Percentiles rank a stretch among this genome's conserved stretches.
Evolutionary conservation across 495 filamentous ascomycete species (phyloP).

Genomic region (Margaritispora aquatica): DNA sequence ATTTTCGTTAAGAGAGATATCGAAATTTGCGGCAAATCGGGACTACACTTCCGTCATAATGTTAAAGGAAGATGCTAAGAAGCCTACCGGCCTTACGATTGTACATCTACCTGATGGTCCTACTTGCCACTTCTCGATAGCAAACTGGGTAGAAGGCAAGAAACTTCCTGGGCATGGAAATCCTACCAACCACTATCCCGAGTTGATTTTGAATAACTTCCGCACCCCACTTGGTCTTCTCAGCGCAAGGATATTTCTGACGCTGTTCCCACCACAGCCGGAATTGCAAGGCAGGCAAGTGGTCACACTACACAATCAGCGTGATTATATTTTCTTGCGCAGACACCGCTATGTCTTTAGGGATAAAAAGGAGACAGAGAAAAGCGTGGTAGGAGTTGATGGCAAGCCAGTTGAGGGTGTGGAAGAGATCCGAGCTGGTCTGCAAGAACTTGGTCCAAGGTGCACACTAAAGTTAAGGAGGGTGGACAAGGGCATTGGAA

Average conservation of each 20-base stretch:
- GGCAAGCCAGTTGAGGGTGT: slow-evolving; percentile 82
- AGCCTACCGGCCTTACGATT: slow-evolving; percentile 67
- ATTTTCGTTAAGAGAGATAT: slow-evolving; percentile 85
- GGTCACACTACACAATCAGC: slow-evolving; percentile 88
- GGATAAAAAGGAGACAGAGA: slow-evolving; percentile 78
- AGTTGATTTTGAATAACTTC: slow-evolving; percentile 94
- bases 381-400: slow-evolving; percentile 74
- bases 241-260: slow-evolving; percentile 80
- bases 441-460: slow-evolving; percentile 80
- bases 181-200: slow-evolving; percentile 82
- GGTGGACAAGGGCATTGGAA: slow-evolving; percentile 84
- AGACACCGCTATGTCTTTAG: slow-evolving; percentile 89
- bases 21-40: slow-evolving; percentile 73
- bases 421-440: slow-evolving; percentile 72
- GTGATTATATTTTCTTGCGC: slow-evolving; percentile 92
- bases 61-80: slow-evolving; percentile 79
- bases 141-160: slow-evolving; percentile 80
- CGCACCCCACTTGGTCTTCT: slow-evolving; percentile 85
- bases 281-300: slow-evolving; percentile 82
- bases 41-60: slow-evolving; percentile 76
- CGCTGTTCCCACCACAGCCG: slow-evolving; percentile 74
- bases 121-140: slow-evolving; percentile 80
- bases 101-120: slow-evolving; percentile 80
- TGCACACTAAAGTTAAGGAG: slow-evolving; percentile 86
- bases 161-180: slow-evolving; percentile 82